Evolutionary conservation across 108 stramenopile genomes (phyloP), one percentile per base, ranked within the genome.

Genomic region (Stephanodiscus minutulus): DNA sequence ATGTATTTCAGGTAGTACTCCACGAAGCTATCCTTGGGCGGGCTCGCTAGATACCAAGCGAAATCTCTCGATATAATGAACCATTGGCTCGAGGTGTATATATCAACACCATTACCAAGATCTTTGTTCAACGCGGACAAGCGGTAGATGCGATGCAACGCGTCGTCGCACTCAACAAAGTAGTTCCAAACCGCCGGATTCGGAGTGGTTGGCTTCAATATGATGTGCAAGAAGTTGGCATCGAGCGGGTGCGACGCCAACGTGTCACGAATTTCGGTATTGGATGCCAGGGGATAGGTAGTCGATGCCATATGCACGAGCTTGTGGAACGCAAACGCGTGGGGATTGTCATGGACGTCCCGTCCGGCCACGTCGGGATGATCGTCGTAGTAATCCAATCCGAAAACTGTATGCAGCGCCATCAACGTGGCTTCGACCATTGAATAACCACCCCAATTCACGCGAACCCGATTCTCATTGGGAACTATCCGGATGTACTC

Each of bases 161-260:
- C 76, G 61, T 92, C 95, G 73, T 98, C 97, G 72, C 97, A 98
- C 86, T 98, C 97, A 13, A 97, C 94, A 81, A 87, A 98, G 74
- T 97, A 94, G 64, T 96, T 87, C 96, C 96, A 98, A 7, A 83
- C 72, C 31, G 83, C 46, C 22, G 77, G 82, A 37, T 74, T 56
- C 43, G 92, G 92, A 35, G 84, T 62, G 52, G 82, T 79, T 48
- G 89, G 91, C 69, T 88, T 85, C 49, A 92, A 79, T 58, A 95
- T 82, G 29, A 93, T 79, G 27, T 92, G 80, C 56, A 95, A 63
- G 60, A 94, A 87, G 64, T 94, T 93, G 60, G 90, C 89, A 83
- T 97, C 93, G 13, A 91, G 64, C 22, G 94, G 95, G 70, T 88
- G 84, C 10, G 83, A 74, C 5, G 93, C 89, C 24, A 98, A 61